Percentiles rank a stretch among this genome's conserved stretches.
These are phyloP conservation scores for Alternaria sp. DNA, from an alignment of 2,329 filamentous ascomycete species.

Conservation along the genomic window DNA sequence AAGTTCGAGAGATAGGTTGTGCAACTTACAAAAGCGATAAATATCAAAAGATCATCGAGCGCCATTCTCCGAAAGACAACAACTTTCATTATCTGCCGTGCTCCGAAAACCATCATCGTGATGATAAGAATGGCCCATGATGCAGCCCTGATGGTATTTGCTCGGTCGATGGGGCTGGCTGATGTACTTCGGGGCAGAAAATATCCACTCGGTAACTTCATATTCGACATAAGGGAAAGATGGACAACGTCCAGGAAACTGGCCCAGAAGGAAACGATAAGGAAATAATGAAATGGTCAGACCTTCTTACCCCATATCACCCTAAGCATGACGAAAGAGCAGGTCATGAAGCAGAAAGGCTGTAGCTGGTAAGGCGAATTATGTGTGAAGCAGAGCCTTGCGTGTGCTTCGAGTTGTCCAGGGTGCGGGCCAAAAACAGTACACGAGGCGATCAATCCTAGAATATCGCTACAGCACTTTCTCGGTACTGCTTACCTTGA, in stretches of 20 bases:
- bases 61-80: conserved; percentile 29
- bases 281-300: conserved; percentile 13
- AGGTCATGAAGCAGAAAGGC: neutral
- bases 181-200: conserved; percentile 6
- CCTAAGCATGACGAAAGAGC: conserved; percentile 14
- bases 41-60: conserved; percentile 39
- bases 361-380: neutral
- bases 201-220: conserved; percentile 21
- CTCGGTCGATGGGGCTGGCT: conserved; percentile 20
- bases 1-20: neutral
- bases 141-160: conserved; percentile 26
- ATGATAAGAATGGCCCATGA: conserved; percentile 36
- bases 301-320: neutral
- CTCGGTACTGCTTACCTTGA: conserved; percentile 28
- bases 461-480: conserved; percentile 22
- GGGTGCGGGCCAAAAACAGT: conserved; percentile 7
- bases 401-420: neutral
- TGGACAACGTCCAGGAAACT: conserved; percentile 6
- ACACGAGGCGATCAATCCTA: conserved; percentile 7
- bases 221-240: conserved; percentile 4
- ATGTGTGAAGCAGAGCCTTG: neutral
- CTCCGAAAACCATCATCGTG: conserved; percentile 31
- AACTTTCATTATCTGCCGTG: conserved; percentile 35
- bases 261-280: conserved; percentile 15
- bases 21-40: conserved; percentile 37